phyloP scores from a whole-genome alignment of 805 yeast species.

The Komagataella mondaviorum region DNA sequence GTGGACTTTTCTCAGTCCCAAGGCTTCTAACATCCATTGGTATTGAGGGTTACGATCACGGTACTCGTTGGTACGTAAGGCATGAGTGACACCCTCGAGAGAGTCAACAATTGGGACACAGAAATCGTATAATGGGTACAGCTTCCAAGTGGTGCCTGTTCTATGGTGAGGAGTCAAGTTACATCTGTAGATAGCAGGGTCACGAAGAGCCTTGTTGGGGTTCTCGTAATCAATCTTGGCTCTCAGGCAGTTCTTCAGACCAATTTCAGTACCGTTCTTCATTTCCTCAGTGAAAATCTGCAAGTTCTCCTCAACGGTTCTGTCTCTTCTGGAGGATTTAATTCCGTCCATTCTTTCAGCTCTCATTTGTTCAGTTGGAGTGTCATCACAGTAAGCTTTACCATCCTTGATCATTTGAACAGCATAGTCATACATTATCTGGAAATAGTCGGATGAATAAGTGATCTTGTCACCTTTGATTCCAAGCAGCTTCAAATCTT shows the following conservation, averaged over 20 bases:
- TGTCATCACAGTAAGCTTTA: slow-evolving; percentile 95
- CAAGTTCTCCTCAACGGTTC: slow-evolving; percentile 87
- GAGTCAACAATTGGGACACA: slow-evolving; percentile 96
- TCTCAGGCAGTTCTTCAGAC: slow-evolving; percentile 84
- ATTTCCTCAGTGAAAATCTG: slow-evolving; percentile 78
- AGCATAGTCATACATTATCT: slow-evolving; percentile 80
- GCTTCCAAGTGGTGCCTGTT: slow-evolving; percentile 87
- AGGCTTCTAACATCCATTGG: slow-evolving; percentile 83
- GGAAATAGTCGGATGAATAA: slow-evolving; percentile 89
- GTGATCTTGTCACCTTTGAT: slow-evolving; percentile 84
- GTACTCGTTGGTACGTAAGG: slow-evolving; percentile 95
- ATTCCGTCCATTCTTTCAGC: slow-evolving; percentile 98
- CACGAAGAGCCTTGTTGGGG: slow-evolving; percentile 89
- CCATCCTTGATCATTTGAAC: slow-evolving; percentile 86
- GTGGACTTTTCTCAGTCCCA: slow-evolving; percentile 80
- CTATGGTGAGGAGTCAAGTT: slow-evolving; percentile 97
- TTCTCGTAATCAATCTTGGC: slow-evolving; percentile 93
- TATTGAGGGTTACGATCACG: slow-evolving; percentile 98
- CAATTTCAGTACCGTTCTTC: slow-evolving; percentile 89
- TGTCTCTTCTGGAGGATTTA: slow-evolving; percentile 82
- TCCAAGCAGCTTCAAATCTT: slow-evolving; percentile 83
- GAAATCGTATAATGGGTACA: slow-evolving; percentile 98
- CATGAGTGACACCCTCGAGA: slow-evolving; percentile 94
- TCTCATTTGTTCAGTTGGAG: slow-evolving; percentile 90
- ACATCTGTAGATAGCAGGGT: slow-evolving; percentile 96